phyloP scores from a whole-genome alignment of 805 yeast species.

The Wickerhamomyces bovis region DNA sequence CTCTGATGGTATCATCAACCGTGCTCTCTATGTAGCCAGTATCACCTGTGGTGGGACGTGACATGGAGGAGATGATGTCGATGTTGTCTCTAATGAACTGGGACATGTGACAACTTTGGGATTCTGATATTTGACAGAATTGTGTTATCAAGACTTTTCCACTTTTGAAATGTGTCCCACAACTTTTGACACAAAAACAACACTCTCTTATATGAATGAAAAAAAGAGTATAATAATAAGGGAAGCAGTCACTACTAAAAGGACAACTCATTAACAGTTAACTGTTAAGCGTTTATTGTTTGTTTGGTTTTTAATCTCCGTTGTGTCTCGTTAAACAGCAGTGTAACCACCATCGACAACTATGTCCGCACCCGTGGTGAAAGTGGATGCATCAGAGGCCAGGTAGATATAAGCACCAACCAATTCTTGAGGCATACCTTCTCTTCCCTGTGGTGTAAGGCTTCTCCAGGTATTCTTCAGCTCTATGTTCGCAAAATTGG shows the following conservation, averaged over 20 bases:
- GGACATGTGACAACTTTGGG: slow-evolving; percentile 10
- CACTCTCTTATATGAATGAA: no score
- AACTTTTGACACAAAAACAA: neutral
- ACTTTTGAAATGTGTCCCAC: neutral
- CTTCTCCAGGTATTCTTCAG: slow-evolving; percentile 43
- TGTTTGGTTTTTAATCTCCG: neutral
- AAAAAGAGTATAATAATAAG: no score
- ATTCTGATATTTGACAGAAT: no score
- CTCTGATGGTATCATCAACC: slow-evolving; percentile 1
- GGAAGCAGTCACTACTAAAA: neutral
- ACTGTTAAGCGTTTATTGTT: neutral
- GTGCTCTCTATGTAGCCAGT: neutral
- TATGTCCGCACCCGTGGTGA: slow-evolving; percentile 73
- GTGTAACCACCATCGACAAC: slow-evolving; percentile 77
- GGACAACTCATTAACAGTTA: neutral
- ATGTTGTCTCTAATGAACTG: slow-evolving; percentile 18
- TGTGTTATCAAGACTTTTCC: neutral
- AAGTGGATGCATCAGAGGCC: slow-evolving; percentile 77
- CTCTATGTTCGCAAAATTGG: slow-evolving; percentile 41
- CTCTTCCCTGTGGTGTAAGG: slow-evolving; percentile 64
- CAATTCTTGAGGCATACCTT: slow-evolving; percentile 66
- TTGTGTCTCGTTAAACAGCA: slow-evolving; percentile 2
- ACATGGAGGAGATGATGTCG: slow-evolving; percentile 14
- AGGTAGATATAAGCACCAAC: slow-evolving; percentile 76
- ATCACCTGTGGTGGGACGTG: neutral